Base-by-base conservation (phyloP, 257 asterid genomes). In the Nicotiana otophora region DNA sequence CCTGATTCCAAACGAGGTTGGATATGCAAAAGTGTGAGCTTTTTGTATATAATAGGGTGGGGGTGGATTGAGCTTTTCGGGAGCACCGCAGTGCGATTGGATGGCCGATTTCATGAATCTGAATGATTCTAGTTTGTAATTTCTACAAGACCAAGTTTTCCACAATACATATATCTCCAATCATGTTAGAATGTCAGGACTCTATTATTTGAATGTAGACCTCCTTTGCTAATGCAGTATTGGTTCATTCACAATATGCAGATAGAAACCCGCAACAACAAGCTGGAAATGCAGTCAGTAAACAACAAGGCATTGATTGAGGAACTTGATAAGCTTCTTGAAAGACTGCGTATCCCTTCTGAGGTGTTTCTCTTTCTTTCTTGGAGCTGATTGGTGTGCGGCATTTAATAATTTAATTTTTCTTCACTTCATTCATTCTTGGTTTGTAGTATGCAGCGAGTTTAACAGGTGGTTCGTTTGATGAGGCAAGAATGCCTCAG, bases 241-340 rank as follows among this genome's bases (percentile, higher is more conserved):
- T 39, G 23, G 54, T 86, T 58, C 69, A 85, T 80, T 82, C 84
- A 70, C 55, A 66, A 58, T 83, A 39, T 83, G 90, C 98, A 96
- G 99, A 96, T 96, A 83, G 99, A 96, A 89, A 88, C 86, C 23
- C 94, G 98, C 53, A 96, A 96, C 87, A 96, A 96, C 91, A 96
- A 93, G 90, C 93, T 96, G 88, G 99, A 96, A 91, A 89, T 93
- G 98, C 98, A 94, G 86, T 93, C 99, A 31, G 91, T 91, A 80
- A 96, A 96, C 90, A 96, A 96, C 90, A 93, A 91, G 89, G 81
- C 92, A 55, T 88, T 96, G 82, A 89, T 94, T 84, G 99, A 93
- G 91, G 98, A 94, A 88, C 98, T 96, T 54, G 98, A 96, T 80
- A 93, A 88, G 89, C 98, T 94, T 88, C 92, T 94, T 81, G 97